Evolutionary conservation across 805 yeast species (phyloP), one percentile per base, ranked within the genome.

Genomic region (Kodamaea nitidulidarum): DNA sequence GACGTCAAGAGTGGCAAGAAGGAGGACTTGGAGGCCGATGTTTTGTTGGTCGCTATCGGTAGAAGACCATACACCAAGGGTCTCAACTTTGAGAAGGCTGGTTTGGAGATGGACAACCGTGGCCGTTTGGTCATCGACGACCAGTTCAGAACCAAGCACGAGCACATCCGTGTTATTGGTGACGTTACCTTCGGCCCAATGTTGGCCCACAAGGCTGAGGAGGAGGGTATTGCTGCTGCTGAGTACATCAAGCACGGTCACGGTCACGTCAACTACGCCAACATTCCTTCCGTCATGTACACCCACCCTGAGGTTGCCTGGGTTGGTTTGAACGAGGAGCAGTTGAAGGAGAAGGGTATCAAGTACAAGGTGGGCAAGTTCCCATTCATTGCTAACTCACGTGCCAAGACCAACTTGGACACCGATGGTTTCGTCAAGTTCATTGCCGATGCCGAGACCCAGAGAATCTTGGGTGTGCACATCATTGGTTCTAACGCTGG

Each of bases 171-270:
- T 69, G 95, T 88, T 57, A 87, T 93, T 67, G 99, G 99, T 67
- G 99, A 93, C 61, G 97, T 83, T 41, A 93, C 99, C 30, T 93
- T 87, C 56, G 99, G 99, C 55, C 91, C 95, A 55, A 93, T 93
- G 99, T 79, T 93, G 70, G 99, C 99, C 49, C 99, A 93, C 78
- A 93, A 93, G 77, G 99, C 99, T 47, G 99, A 93, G 76, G 99
- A 93, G 67, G 99, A 93, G 76, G 99, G 96, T 70, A 83, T 93
- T 53, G 99, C 99, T 42, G 98, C 96, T 51, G 98, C 77, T 50
- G 99, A 93, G 73, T 86, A 80, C 74, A 79, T 93, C 65, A 88
- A 88, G 75, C 68, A 68, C 52, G 98, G 98, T 50, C 85, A 84
- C 61, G 99, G 99, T 44, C 98, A 93, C 65, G 98, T 93, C 52